Evolutionary conservation across 306 rosid genomes (phyloP), one percentile per base, ranked within the genome.

Genomic region (Glycyrrhiza uralensis): DNA sequence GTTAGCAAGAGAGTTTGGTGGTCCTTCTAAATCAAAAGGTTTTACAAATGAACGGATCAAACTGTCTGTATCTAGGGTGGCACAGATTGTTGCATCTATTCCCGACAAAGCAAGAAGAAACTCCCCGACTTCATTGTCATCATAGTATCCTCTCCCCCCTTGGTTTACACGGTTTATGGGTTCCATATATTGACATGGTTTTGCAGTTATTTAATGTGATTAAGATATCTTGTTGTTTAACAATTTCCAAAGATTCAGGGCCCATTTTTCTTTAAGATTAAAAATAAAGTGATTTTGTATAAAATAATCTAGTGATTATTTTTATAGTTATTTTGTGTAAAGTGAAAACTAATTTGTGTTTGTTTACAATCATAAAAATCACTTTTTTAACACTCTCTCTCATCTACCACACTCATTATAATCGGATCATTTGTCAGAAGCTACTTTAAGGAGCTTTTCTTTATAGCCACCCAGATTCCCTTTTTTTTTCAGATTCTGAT

Each of bases 51-150:
- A 75, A 38, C 38, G 4, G 69, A 70, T 78, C 42, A 83, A 79
- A 69, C 57, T 86, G 59, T 49, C 63, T 50, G 79, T 85, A 64
- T 82, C 94, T 71, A 84, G 86, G 82, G 78, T 85, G 58, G 94
- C 96, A 38, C 92, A 91, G 79, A 72, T 87, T 71, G 85, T 94
- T 80, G 86, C 88, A 69, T 94, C 98, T 60, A 74, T 94, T 84
- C 97, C 98, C 47, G 97, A 94, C 82, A 94, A 89, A 86, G 96
- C 90, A 72, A 88, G 88, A 84, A 72, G 81, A 74, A 85, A 83
- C 79, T 86, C 87, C 71, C 75, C 58, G 14, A 66, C 85, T 79
- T 83, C 86, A 29, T 81, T 91, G 65, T 87, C 97, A 46, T 82
- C 98, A 24, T 92, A 87, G 98, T 94, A 94, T 91, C 91, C 97